Base-by-base conservation (phyloP, 306 rosid species). In the Castanopsis chinensis region DNA sequence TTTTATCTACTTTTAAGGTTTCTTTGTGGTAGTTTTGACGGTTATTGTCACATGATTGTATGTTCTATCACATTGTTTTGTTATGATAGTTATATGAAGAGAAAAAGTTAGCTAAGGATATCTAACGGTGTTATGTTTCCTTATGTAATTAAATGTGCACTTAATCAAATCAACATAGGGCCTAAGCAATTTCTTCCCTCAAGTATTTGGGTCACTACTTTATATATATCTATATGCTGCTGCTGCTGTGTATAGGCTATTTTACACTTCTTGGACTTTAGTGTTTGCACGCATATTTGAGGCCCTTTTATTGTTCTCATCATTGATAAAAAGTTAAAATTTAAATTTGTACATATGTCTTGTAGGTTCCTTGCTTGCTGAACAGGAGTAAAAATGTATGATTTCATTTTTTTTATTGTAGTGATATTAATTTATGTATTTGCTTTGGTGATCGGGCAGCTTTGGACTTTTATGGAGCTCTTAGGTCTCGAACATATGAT, bases 381-480 rank as follows among this genome's bases (percentile, higher is more conserved):
- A 64, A 17, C 15, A n/a, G 17, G 20, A 64, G 23, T 64, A 28
- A 63, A 63, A 17, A 5, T 28, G 69, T 30, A 30, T 64, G 33
- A 18, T 28, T 64, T 30, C 70, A 18, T 64, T 14, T 6, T 28
- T 63, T 33, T 15, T 27, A 63, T 18, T 28, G 30, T 53, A 58
- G 71, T 73, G 3, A 71, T 81, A 5, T 65, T 9, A 30, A 37
- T 70, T 55, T 14, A 41, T 25, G 35, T 54, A 74, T 58, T 56
- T 9, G 12, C 61, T 77, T 70, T 57, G 49, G 49, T 87, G 76
- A 71, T 77, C 76, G 77, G 75, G 74, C 97, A 94, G 99, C 99
- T 43, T 86, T 95, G 89, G 99, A 95, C 88, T 95, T 95, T 83
- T 95, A 92, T 88, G 99, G 98, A 80, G 98, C 98, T 85, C 85